Base-by-base conservation (phyloP, 1,284 basidiomycete species). In the Taiwanofungus camphoratus region DNA sequence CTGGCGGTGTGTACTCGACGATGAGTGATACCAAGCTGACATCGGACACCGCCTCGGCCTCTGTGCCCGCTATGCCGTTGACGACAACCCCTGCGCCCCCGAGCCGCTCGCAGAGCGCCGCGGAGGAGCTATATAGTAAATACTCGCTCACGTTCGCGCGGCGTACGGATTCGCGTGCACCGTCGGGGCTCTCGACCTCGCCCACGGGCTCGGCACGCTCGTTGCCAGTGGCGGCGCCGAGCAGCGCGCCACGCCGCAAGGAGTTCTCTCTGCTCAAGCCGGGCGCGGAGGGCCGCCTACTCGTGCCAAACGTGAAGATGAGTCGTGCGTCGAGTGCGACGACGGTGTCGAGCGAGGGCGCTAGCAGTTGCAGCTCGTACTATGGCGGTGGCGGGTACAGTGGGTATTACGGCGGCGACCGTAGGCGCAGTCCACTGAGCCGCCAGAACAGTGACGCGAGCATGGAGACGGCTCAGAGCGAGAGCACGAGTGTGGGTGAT, bases 221-320 rank as follows among this genome's bases (percentile, higher is more conserved):
- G 19, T 44, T 60, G 52, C 50, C 59, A 50, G 42, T 59, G 51
- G 45, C 50, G 39, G 33, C 42, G 20, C n/a, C n/a, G n/a, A n/a
- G n/a, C n/a, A 29, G 26, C 13, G 40, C 34, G 34, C 9, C 32
- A 12, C 49, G 49, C 8, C 51, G 53, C 9, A 57, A 58, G 16
- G 79, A 78, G 57, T 71, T 74, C 1, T 66, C 71, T 4, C 56
- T 86, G 3, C 56, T 83, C 6, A 70, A 70, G 44, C 70, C 67
- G 2, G 74, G 73, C 32, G 79, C 77, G 1, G 71, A 82, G 57
- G 79, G 80, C 45, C 78, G 76, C 49, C 68, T 86, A 2, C 69
- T 84, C 4, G 82, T 85, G 0, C 82, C 82, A 3, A 64, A 82
- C 42, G 73, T 85, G 23, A 73, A 75, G 60, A 64, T 80, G 58